Percentiles rank a stretch among this genome's conserved stretches.
Evolutionary conservation across 1,284 basidiomycete genomes (phyloP).

Genomic region (Mycena sp.): DNA sequence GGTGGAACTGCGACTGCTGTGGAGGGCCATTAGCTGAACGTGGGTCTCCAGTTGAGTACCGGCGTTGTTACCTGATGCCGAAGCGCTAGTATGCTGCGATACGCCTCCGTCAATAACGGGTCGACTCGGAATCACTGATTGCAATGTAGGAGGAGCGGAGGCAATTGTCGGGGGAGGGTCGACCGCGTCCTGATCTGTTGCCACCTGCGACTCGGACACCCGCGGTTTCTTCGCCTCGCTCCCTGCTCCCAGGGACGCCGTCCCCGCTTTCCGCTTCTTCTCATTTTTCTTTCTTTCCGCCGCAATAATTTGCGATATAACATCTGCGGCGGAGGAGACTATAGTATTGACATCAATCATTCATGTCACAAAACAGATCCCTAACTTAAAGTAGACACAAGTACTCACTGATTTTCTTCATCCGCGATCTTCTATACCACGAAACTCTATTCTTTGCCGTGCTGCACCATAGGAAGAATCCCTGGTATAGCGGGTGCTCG

Average conservation of each 20-base stretch:
- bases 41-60: no score
- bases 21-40: no score
- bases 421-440: neutral
- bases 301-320: constrained; percentile 8
- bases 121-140: no score
- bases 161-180: no score
- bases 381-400: neutral
- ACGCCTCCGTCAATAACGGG: no score
- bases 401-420: constrained; percentile 5
- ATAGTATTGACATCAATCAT: neutral
- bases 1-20: no score
- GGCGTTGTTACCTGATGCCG: no score
- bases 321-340: constrained; percentile 8
- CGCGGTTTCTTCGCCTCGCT: constrained; percentile 9
- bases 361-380: neutral
- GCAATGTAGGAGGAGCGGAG: no score
- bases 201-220: constrained; percentile 2
- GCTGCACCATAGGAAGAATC: constrained; percentile 12
- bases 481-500: constrained; percentile 4
- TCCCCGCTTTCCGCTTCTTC: constrained; percentile 11
- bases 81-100: no score
- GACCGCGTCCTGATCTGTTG: no score
- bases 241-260: neutral
- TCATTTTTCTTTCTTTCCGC: neutral
- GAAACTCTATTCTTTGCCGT: neutral